Conservation (phyloP, 495 filamentous ascomycete species). For the Neurospora intermedia region DNA sequence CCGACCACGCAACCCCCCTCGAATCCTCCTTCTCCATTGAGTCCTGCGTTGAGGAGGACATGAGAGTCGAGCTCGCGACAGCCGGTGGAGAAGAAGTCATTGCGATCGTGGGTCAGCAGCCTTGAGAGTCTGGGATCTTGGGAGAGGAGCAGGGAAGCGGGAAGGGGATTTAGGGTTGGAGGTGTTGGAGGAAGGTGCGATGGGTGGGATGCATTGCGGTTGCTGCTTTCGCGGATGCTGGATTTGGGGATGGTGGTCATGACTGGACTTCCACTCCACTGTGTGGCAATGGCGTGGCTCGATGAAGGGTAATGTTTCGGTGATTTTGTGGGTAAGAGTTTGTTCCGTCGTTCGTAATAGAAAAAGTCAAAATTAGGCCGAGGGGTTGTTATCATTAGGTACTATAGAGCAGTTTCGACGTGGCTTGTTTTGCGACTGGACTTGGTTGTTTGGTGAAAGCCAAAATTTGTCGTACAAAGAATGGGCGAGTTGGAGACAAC, state of each 20-base stretch:
- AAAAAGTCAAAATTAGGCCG: neutral
- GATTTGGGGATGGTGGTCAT: neutral
- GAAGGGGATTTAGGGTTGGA: neutral
- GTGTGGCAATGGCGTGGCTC: neutral
- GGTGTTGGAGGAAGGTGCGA: neutral
- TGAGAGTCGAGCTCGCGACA: conserved; percentile 35
- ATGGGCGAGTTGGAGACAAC: neutral
- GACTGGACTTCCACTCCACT: neutral
- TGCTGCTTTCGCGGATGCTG: too few species aligned
- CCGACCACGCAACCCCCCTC: conserved; percentile 33
- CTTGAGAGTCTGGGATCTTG: neutral
- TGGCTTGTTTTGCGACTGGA: neutral
- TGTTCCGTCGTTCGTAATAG: neutral
- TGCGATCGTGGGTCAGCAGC: conserved; percentile 3
- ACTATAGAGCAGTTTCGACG: neutral
- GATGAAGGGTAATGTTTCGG: neutral
- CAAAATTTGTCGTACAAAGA: neutral
- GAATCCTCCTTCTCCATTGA: neutral
- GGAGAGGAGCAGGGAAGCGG: neutral
- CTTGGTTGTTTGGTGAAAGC: neutral
- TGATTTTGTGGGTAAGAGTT: neutral
- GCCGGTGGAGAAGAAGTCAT: conserved; percentile 21
- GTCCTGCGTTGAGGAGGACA: conserved; percentile 22
- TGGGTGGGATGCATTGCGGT: neutral
- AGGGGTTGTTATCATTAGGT: neutral